Evolutionary conservation across 2,329 filamentous ascomycete genomes (phyloP), one percentile per base, ranked within the genome.

Genomic region (Pyricularia sp.): DNA sequence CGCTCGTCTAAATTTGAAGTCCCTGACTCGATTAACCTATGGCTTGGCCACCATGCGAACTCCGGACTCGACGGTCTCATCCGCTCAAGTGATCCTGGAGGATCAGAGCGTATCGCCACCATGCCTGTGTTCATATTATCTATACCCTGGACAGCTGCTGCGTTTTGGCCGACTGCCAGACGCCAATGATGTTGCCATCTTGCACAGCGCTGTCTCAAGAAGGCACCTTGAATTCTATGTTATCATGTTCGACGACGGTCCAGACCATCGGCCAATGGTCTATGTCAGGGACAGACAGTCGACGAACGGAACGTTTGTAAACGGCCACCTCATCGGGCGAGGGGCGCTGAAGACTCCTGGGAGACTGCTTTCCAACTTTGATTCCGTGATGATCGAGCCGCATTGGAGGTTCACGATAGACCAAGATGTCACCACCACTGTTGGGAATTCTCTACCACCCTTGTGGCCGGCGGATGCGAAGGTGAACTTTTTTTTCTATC

Each of bases 251-350:
- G 59, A 63, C 25, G 59, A 63, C 3, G 26, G 59, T 20, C 4
- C 75, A 28, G 23, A 26, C 20, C 25, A 26, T 63, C 59, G 14
- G 4, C 59, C 59, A 30, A 63, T 86, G 68, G 75, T 88, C 59
- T 88, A 86, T 71, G 84, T 86, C 31, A 82, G 85, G 17, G 86
- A 88, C 71, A 81, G 83, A 28, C 81, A 82, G 68, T 87, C 86
- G 4, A 77, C 77, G 20, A 84, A 84, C 68, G 86, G 86, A 2
- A 88, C 85, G 0, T 83, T 78, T 67, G 81, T 88, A 55, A 86
- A 87, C 69, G 79, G 75, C 0, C 66, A 73, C 0, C 75, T 80
- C 20, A 81, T 86, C 68, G 84, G 83, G 0, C 73, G 73, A n/a
- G 76, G 75, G 0, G 74, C 76, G 0, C 58, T 77, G 1, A 72